phyloP scores from a whole-genome alignment of 345 rosid species.

The Linum lewisii region DNA sequence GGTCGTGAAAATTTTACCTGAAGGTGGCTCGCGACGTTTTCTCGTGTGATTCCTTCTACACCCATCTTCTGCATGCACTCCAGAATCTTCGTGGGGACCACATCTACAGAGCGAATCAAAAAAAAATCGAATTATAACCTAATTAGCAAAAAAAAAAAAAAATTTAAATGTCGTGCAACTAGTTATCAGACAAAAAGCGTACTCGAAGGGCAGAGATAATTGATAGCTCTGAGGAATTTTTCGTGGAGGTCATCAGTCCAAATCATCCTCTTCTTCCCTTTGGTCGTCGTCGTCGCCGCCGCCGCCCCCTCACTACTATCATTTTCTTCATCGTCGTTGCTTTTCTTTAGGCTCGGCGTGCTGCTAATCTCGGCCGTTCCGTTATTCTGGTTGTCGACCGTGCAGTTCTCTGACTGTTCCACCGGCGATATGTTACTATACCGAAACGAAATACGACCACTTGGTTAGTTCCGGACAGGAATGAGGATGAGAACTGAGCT shows the following conservation, averaged over 20 bases:
- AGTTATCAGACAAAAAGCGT: too few species aligned
- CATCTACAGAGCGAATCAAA: too few species aligned
- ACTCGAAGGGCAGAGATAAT: conserved; percentile 23
- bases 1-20: not conserved
- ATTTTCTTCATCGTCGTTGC: not conserved
- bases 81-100: too few species aligned
- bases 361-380: too few species aligned
- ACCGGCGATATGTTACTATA: too few species aligned
- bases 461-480: too few species aligned
- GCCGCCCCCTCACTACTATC: not conserved
- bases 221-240: conserved; percentile 19
- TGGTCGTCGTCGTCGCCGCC: conserved; percentile 7
- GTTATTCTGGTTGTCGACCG: too few species aligned
- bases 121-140: not conserved
- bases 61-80: too few species aligned
- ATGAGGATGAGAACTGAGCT: too few species aligned
- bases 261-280: conserved; percentile 20
- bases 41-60: too few species aligned
- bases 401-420: too few species aligned
- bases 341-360: conserved; percentile 4
- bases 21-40: not conserved
- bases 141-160: not conserved
- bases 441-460: too few species aligned
- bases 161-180: not conserved
- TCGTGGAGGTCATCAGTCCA: conserved; percentile 26